A percentile compares a stretch with the other conserved stretches of the same genome.
Evolutionary conservation across 2,329 filamentous ascomycete species (phyloP).

Genomic region (Apiospora kogelbergensis): DNA sequence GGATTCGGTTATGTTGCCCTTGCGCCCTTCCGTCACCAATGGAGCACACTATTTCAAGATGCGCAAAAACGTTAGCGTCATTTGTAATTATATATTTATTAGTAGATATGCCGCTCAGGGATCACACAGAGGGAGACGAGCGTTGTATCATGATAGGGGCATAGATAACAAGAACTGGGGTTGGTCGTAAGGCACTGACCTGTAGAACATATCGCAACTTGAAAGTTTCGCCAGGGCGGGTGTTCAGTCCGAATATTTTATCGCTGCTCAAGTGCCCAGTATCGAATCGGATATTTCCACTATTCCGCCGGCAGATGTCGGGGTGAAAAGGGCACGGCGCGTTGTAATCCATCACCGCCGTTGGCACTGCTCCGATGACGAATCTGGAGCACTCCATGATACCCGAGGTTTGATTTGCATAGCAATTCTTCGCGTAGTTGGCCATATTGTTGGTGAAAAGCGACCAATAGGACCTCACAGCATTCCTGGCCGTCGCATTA

Average conservation of each 20-base stretch:
- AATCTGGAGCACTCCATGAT: constrained; percentile 15
- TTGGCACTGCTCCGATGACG: not conserved
- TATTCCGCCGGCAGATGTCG: constrained; percentile 10
- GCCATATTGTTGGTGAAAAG: constrained; percentile 12
- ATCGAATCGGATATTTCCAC: constrained; percentile 14
- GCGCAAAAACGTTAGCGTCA: no score
- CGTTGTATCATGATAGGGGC: no score
- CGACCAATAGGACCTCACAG: not conserved
- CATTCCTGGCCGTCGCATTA: no score
- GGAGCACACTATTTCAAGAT: no score
- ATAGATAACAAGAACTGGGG: no score
- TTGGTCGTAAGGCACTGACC: not conserved
- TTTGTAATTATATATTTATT: no score
- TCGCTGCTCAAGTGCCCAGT: constrained; percentile 19
- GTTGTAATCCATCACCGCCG: not conserved
- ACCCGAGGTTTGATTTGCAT: not conserved
- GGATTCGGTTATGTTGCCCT: no score
- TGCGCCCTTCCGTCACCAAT: no score
- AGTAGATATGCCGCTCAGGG: no score
- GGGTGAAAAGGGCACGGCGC: constrained; percentile 17
- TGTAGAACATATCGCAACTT: constrained; percentile 14
- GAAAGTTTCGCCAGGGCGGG: constrained; percentile 12
- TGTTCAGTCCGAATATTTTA: constrained; percentile 17
- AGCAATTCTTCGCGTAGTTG: constrained; percentile 20
- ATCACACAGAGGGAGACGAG: no score